phyloP scores from a whole-genome alignment of 108 stramenopile species.

The Aureococcus anophagefferens region DNA sequence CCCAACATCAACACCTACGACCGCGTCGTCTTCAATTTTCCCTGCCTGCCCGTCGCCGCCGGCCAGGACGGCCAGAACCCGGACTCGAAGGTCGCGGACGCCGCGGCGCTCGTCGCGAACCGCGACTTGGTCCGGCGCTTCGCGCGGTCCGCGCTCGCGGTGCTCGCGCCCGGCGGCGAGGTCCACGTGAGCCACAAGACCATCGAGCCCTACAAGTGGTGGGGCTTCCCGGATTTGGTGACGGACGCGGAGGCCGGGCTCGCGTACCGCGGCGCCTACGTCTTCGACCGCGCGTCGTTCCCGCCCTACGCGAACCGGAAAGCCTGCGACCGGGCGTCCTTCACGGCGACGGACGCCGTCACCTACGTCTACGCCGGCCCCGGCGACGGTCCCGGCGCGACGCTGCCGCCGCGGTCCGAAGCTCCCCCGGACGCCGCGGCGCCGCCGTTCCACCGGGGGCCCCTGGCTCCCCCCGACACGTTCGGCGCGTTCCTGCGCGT shows the following conservation, averaged over 20 bases:
- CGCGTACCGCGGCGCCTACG: constrained; percentile 48
- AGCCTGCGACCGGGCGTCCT: constrained; percentile 68
- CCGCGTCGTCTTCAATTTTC: constrained; percentile 80
- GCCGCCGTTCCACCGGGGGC: no score
- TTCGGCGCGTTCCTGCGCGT: no score
- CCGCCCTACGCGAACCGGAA: constrained; percentile 71
- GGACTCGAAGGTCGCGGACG: background rate
- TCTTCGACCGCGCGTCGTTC: constrained; percentile 58
- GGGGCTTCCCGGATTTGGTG: constrained; percentile 47
- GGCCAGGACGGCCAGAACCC: constrained; percentile 80
- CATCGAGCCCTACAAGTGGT: constrained; percentile 77
- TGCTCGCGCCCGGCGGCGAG: constrained; percentile 35
- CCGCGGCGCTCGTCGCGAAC: constrained; percentile 65
- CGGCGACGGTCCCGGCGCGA: no score
- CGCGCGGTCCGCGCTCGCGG: constrained; percentile 30
- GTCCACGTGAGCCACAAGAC: constrained; percentile 79
- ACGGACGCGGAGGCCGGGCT: background rate
- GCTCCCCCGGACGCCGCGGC: no score
- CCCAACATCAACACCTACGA: constrained; percentile 23
- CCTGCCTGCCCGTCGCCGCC: constrained; percentile 60
- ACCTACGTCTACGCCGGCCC: constrained; percentile 40
- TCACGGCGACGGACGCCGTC: constrained; percentile 80
- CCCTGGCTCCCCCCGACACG: no score
- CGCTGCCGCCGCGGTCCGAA: no score
- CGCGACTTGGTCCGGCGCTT: constrained; percentile 55